Base-by-base conservation (phyloP, 139 green algal species). In the Micractinium sp. region DNA sequence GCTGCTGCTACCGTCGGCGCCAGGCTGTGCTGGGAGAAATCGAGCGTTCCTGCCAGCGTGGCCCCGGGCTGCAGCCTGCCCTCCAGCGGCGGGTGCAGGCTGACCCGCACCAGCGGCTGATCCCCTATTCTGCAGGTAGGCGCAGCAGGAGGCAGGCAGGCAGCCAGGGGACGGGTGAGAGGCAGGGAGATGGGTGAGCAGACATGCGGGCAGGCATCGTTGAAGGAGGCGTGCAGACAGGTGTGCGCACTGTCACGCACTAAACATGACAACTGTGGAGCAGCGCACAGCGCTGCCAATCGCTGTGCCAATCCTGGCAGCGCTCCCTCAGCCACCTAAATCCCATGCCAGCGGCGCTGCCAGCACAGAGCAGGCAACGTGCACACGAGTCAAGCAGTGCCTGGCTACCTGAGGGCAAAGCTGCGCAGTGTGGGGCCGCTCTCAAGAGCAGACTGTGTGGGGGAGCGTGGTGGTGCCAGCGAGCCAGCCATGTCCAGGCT, bases 31-130 rank as follows among this genome's bases (percentile, higher is more conserved):
- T 93, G 87, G 36, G 92, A 86, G 56, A 97, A 94, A 86, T 97
- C 94, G 29, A 98, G 80, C 41, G 96, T 93, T 33, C 94, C 91
- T 12, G 92, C 94, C 38, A 98, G 92, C 0, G 90, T 96, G 63
- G 91, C 83, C 0, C 96, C 96, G 0, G 94, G 93, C 82, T 96
- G 93, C 78, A 98, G 90, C 36, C 85, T 81, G 25, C 88, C 90
- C 66, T 96, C 92, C 87, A 94, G 67, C 2, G 95, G 95, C 0
- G 95, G 92, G 91, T 97, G 93, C 80, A 95, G 76, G n/a, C 87
- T 91, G 66, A 95, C 82, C 15, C 87, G 69, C n/a, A 90, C 93
- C 75, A 95, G 85, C 39, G 86, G 80, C 33, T 89, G 80, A 9
- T 95, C 91, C 0, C 93, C 93, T 39, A 95, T 89, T 75, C 92